Conservation (phyloP, 768 basidiomycete species). For the Scleroderma citrinum region DNA sequence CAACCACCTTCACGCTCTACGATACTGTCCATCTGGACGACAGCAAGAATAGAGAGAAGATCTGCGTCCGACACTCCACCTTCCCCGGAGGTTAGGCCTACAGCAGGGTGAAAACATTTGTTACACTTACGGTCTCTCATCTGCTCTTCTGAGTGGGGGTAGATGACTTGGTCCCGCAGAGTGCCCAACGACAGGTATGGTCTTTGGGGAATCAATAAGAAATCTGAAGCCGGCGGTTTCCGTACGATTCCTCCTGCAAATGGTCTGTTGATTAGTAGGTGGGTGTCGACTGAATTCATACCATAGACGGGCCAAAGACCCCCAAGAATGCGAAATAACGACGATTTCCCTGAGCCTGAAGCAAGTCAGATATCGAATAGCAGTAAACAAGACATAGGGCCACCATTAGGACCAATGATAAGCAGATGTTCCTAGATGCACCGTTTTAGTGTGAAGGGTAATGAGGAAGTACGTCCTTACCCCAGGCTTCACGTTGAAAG, state of each 20-base stretch:
- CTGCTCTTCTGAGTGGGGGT: slow-evolving; percentile 77
- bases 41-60: slow-evolving; percentile 61
- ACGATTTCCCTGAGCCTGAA: slow-evolving; percentile 80
- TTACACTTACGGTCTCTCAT: slow-evolving; percentile 66
- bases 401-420: slow-evolving; percentile 92
- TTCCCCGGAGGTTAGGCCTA: slow-evolving; percentile 19
- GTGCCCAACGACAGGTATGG: slow-evolving; percentile 95
- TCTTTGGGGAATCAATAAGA: slow-evolving; percentile 93
- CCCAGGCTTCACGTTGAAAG: slow-evolving; percentile 85
- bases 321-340: slow-evolving; percentile 91
- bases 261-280: neutral
- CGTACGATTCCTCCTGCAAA: slow-evolving; percentile 62
- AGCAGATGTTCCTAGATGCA: slow-evolving; percentile 72
- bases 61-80: slow-evolving; percentile 73
- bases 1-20: slow-evolving; percentile 97
- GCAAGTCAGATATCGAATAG: slow-evolving; percentile 1
- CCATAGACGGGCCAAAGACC: slow-evolving; percentile 88
- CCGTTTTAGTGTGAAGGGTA: neutral
- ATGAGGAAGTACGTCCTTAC: slow-evolving; percentile 33
- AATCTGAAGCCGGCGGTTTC: slow-evolving; percentile 83
- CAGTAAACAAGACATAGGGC: slow-evolving; percentile 1
- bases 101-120: neutral
- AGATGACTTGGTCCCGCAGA: slow-evolving; percentile 92
- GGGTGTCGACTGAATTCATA: neutral
- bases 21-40: slow-evolving; percentile 80